These are phyloP conservation scores for Aspergillus saccharolyticus DNA, from an alignment of 495 filamentous ascomycete species.

Conservation along the genomic window DNA sequence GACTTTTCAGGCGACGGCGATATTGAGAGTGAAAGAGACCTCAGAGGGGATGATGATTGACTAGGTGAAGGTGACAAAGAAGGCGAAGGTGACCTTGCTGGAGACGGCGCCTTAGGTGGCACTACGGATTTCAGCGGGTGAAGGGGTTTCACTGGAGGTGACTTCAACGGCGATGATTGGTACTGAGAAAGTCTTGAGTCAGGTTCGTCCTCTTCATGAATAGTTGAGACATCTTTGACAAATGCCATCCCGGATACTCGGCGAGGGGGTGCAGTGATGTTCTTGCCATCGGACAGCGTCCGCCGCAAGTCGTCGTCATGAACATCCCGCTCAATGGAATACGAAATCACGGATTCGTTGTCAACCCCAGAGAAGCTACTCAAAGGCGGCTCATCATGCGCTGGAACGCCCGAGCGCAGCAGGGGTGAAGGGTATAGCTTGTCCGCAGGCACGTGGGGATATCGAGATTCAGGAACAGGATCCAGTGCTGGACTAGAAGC, in stretches of 20 bases:
- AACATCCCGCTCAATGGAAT: constrained; percentile 39
- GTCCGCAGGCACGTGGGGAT: constrained; percentile 21
- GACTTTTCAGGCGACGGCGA: not conserved
- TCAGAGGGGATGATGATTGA: not conserved
- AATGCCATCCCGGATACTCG: constrained; percentile 36
- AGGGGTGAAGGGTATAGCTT: constrained; percentile 35
- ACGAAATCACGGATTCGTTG: constrained; percentile 36
- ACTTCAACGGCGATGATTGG: not conserved
- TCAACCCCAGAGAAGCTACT: constrained; percentile 28
- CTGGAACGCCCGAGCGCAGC: constrained; percentile 15
- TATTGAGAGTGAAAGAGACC: not conserved
- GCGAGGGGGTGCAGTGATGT: constrained; percentile 39
- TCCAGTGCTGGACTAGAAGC: constrained; percentile 28
- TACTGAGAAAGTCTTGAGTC: constrained; percentile 1
- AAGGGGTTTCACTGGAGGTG: not conserved
- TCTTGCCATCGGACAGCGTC: constrained; percentile 30
- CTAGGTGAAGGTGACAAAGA: not conserved
- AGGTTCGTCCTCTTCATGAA: constrained; percentile 31
- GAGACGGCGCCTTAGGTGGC: not conserved
- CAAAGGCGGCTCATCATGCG: constrained; percentile 6
- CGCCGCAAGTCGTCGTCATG: constrained; percentile 38
- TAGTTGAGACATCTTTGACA: constrained; percentile 20
- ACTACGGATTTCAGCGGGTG: not conserved
- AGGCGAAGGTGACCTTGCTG: not conserved
- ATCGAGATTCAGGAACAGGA: constrained; percentile 16